A percentile compares a stretch with the other conserved stretches of the same genome.
Evolutionary conservation across 805 yeast genomes (phyloP).

Genomic region (Metschnikowia borealis): DNA sequence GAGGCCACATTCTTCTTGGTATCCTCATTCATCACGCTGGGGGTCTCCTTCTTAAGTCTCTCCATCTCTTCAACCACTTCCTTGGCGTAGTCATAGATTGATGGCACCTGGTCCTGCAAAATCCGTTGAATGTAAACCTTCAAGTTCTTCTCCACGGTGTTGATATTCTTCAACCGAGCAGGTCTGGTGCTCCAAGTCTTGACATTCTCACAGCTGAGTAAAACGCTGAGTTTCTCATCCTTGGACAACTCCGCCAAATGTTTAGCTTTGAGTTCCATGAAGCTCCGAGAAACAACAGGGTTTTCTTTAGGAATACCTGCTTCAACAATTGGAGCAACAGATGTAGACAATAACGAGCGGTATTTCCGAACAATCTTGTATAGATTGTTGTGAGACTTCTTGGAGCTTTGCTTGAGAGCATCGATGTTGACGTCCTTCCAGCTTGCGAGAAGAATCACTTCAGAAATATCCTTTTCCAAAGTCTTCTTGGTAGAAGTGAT

Average conservation of each 20-base stretch:
- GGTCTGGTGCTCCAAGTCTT: slow-evolving; percentile 57
- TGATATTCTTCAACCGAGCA: slow-evolving; percentile 47
- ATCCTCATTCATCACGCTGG: slow-evolving; percentile 63
- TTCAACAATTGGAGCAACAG: slow-evolving; percentile 56
- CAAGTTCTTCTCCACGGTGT: slow-evolving; percentile 55
- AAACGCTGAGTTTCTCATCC: slow-evolving; percentile 10
- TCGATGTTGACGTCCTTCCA: slow-evolving; percentile 96
- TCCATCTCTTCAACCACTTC: slow-evolving; percentile 56
- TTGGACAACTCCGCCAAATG: slow-evolving; percentile 6
- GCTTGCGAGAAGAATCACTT: slow-evolving; percentile 83
- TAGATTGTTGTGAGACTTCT: slow-evolving; percentile 77
- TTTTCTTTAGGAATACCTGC: slow-evolving; percentile 40
- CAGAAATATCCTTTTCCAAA: slow-evolving; percentile 76
- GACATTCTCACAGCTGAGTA: slow-evolving; percentile 29
- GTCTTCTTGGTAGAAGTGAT: slow-evolving; percentile 45
- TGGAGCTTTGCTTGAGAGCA: slow-evolving; percentile 91
- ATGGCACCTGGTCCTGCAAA: slow-evolving; percentile 38
- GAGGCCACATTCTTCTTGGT: slow-evolving; percentile 63
- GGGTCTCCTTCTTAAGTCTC: slow-evolving; percentile 71
- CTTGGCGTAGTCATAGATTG: slow-evolving; percentile 51
- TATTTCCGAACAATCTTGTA: slow-evolving; percentile 83
- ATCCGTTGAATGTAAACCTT: slow-evolving; percentile 38
- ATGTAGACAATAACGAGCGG: slow-evolving; percentile 53
- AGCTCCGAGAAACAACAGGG: not conserved
- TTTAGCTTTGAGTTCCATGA: not conserved